Percentiles rank a stretch among this genome's conserved stretches.
Conservation (phyloP, 2,329 filamentous ascomycete species). For the Endocalyx cinctus region DNA sequence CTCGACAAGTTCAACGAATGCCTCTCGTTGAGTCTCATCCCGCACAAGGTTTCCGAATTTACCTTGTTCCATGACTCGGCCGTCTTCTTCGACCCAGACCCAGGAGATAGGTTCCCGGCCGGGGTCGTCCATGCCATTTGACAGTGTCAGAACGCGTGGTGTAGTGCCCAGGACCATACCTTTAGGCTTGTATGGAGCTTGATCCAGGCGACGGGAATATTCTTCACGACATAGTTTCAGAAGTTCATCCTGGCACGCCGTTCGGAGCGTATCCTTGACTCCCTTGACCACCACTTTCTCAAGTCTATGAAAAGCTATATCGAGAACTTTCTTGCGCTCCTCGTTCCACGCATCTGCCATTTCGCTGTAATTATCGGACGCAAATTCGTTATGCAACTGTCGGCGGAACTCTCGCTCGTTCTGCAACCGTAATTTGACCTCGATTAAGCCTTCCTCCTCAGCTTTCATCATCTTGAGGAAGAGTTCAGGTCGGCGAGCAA, state of each 20-base stretch:
- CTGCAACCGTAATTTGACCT: slow-evolving; percentile 75
- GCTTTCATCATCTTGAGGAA: slow-evolving; percentile 97
- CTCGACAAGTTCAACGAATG: slow-evolving; percentile 74
- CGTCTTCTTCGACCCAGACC: slow-evolving; percentile 92
- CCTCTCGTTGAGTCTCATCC: slow-evolving; percentile 62
- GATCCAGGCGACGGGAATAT: slow-evolving; percentile 85
- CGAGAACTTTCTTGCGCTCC: slow-evolving; percentile 78
- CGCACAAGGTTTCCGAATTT: slow-evolving; percentile 74
- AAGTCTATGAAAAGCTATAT: slow-evolving; percentile 74
- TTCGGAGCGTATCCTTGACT: slow-evolving; percentile 90
- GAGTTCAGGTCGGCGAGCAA: slow-evolving; percentile 79
- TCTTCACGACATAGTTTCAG: slow-evolving; percentile 84
- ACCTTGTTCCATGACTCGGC: slow-evolving; percentile 81
- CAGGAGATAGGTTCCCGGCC: slow-evolving; percentile 78
- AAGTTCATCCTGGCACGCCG: slow-evolving; percentile 89
- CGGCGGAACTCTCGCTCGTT: slow-evolving; percentile 71
- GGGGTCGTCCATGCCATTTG: slow-evolving; percentile 74
- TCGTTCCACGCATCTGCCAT: slow-evolving; percentile 93
- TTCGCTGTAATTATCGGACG: slow-evolving; percentile 93
- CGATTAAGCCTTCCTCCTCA: slow-evolving; percentile 87
- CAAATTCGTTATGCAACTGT: slow-evolving; percentile 76
- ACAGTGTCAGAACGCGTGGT: slow-evolving; percentile 80
- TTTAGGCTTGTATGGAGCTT: slow-evolving; percentile 93
- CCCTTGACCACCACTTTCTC: slow-evolving; percentile 82
- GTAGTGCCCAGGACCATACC: slow-evolving; percentile 85